Evolutionary conservation across 2,329 filamentous ascomycete species (phyloP).

Genomic region (Fusarium sororula): DNA sequence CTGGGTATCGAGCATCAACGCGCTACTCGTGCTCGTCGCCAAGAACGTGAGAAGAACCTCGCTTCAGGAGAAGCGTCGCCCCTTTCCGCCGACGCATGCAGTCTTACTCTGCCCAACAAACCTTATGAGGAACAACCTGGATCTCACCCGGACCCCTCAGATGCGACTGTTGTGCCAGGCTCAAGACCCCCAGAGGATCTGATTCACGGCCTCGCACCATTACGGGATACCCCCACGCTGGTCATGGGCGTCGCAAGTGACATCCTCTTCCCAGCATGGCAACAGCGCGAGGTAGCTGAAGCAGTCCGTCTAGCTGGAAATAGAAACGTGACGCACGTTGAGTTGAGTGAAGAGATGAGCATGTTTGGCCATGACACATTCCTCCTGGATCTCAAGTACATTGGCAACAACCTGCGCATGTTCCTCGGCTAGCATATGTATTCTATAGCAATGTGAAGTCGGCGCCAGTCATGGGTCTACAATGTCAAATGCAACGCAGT

Average conservation of each 20-base stretch:
- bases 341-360: conserved; percentile 93
- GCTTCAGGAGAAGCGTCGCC: conserved; percentile 62
- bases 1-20: conserved; percentile 77
- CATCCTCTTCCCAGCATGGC: conserved; percentile 97
- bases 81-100: conserved; percentile 63
- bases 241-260: conserved; percentile 96
- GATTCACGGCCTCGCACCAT: conserved; percentile 73
- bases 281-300: conserved; percentile 92
- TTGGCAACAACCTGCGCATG: conserved; percentile 82
- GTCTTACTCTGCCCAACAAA: conserved; percentile 79
- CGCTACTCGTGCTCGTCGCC: conserved; percentile 69
- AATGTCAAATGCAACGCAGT: background rate
- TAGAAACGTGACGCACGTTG: conserved; percentile 82
- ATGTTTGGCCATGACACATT: conserved; percentile 98
- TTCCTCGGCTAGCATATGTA: conserved; percentile 70
- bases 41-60: conserved; percentile 67
- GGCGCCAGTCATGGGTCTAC: background rate
- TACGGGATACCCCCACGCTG: conserved; percentile 82
- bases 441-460: background rate
- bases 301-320: conserved; percentile 83
- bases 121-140: conserved; percentile 87
- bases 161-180: conserved; percentile 40
- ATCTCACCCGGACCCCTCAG: conserved; percentile 49
- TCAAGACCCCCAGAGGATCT: conserved; percentile 79
- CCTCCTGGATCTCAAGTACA: conserved; percentile 88